Evolutionary conservation across 208 protist genomes (phyloP), one percentile per base, ranked within the genome.

Genomic region (Trypanosoma platydactyli): DNA sequence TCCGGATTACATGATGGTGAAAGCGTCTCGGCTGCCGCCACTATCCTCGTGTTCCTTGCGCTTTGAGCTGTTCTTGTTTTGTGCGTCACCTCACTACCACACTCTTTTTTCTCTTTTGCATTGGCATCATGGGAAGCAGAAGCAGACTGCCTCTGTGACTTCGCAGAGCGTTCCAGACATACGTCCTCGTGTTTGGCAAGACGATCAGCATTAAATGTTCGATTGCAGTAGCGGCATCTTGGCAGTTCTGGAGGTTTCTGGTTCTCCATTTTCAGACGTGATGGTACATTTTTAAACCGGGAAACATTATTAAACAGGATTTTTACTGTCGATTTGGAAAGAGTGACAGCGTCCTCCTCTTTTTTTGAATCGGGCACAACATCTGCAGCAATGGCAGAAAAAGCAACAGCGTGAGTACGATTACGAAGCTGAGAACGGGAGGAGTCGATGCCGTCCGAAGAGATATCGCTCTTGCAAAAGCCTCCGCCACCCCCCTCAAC

Each of bases 291-390:
- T 71, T 89, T 87, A 63, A 94, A 91, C 40, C 72, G 77, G 12
- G 84, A 91, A 0, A 91, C 83, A 62, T 94, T 94, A 68, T 91
- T 94, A 25, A 91, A 71, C 3, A 44, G 69, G 24, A 91, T 94
- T 25, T 71, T 60, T 66, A 79, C 78, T 6, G 61, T 55, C 0
- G 29, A 56, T 55, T 42, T 57, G 57, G 20, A 35, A 33, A 13
- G 16, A 11, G 15, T 16, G 45, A 27, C 51, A 6, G 67, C 57
- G 15, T 59, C 62, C 24, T 64, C 56, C 24, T 15, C 42, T 44
- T 20, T 40, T 44, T 55, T 3, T 5, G 60, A 64, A 29, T 52
- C 44, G 44, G 20, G 33, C 48, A 46, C 42, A 16, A 41, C 1
- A 50, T 25, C 4, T 25, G 29, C 41, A 24, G 48, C 40, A 53